phyloP scores from a whole-genome alignment of 108 stramenopile genomes.

The Fragilariopsis cylindrus region DNA sequence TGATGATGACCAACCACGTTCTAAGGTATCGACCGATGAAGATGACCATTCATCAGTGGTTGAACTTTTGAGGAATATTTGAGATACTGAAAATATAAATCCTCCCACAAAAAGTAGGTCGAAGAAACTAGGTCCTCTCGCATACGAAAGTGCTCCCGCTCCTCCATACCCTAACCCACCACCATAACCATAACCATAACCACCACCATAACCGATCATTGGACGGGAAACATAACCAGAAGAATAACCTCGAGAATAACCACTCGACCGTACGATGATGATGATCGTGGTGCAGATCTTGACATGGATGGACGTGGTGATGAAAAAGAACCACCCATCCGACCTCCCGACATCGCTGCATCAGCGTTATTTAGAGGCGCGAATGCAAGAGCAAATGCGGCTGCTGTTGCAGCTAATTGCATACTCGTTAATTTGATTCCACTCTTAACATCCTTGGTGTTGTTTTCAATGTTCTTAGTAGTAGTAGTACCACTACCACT shows the following conservation, averaged over 20 bases:
- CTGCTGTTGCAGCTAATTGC: constrained; percentile 15
- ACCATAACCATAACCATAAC: constrained; percentile 44
- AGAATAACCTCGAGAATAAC: constrained; percentile 32
- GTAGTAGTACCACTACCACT: background rate
- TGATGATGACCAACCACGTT: background rate
- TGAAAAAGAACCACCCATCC: constrained; percentile 73
- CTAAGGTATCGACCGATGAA: background rate
- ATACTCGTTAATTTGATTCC: background rate
- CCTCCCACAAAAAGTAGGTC: constrained; percentile 61
- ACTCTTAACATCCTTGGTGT: background rate
- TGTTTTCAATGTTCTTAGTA: background rate
- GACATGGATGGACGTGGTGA: constrained; percentile 17
- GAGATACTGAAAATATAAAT: constrained; percentile 45
- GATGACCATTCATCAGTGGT: background rate
- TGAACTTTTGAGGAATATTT: constrained; percentile 5
- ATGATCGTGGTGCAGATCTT: constrained; percentile 23
- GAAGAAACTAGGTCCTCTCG: constrained; percentile 58
- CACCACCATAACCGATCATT: constrained; percentile 48
- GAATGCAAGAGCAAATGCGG: constrained; percentile 22
- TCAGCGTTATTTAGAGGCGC: constrained; percentile 36
- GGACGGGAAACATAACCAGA: constrained; percentile 53
- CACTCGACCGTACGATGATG: constrained; percentile 25
- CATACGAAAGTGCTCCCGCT: too few relatives aligned
- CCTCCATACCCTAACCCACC: too few relatives aligned
- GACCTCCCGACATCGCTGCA: constrained; percentile 68